Evolutionary conservation across 23 red algal species (phyloP).

Genomic region (Gracilaria gracilis): DNA sequence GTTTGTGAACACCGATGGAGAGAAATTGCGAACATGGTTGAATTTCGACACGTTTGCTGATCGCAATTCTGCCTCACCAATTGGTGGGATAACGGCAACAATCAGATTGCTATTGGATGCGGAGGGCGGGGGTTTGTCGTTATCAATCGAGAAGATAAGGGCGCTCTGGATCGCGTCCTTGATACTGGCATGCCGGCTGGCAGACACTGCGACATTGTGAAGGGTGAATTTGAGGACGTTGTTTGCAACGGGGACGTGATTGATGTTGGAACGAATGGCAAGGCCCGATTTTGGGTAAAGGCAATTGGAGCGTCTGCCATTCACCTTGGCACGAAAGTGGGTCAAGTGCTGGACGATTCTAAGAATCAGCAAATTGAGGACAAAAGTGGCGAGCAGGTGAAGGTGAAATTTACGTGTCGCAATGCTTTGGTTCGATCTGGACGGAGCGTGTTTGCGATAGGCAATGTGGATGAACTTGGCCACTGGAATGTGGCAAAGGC

Average conservation of each 20-base stretch:
- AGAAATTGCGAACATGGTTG: constrained; percentile 16
- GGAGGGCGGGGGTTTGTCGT: background rate
- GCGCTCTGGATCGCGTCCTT: background rate
- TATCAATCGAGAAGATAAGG: constrained; percentile 10
- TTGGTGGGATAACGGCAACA: constrained; percentile 22
- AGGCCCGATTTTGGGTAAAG: constrained; percentile 1
- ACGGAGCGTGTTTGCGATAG: constrained; percentile 10
- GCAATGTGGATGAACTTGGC: background rate
- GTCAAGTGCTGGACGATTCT: background rate
- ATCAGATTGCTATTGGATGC: constrained; percentile 12
- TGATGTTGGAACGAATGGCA: constrained; percentile 2
- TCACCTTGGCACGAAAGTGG: background rate
- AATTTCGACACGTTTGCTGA: background rate
- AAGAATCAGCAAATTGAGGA: background rate
- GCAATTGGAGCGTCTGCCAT: constrained; percentile 11
- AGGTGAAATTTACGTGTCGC: background rate
- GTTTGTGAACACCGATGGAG: constrained; percentile 25
- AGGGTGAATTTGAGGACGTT: constrained; percentile 1
- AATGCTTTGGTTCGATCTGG: background rate
- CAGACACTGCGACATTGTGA: constrained; percentile 20
- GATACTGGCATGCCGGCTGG: background rate
- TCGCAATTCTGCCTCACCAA: background rate
- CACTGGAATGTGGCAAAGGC: background rate
- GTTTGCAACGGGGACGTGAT: background rate
- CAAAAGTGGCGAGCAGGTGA: background rate